These are phyloP conservation scores for Vaccinium vitisidaea DNA, from an alignment of 148 eudicot species.

Conservation along the genomic window DNA sequence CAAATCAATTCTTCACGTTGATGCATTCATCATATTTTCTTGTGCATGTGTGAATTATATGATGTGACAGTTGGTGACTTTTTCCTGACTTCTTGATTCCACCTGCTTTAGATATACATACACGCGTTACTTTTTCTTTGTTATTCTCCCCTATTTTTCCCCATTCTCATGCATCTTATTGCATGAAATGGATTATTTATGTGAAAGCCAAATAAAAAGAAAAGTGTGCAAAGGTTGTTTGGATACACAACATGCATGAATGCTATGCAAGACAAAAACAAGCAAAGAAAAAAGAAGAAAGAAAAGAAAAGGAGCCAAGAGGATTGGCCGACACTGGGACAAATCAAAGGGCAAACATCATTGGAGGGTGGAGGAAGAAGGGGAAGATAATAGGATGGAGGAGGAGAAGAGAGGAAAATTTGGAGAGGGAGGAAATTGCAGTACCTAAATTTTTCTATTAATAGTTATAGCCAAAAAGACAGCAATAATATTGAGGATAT, in stretches of 20 bases:
- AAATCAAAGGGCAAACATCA: background rate
- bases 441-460: no score
- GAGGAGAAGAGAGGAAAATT: no score
- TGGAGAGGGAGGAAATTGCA: no score
- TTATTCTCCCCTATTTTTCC: background rate
- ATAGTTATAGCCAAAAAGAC: no score
- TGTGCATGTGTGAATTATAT: background rate
- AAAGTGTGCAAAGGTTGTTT: background rate
- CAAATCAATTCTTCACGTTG: conserved; percentile 2
- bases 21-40: background rate
- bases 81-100: background rate
- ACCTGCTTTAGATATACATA: background rate
- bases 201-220: background rate
- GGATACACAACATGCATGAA: background rate
- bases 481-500: no score
- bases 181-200: background rate
- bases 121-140: background rate
- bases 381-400: no score
- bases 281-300: background rate
- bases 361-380: no score
- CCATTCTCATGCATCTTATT: background rate
- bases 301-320: background rate
- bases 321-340: background rate
- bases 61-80: background rate
- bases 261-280: background rate